Evolutionary conservation across 768 basidiomycete genomes (phyloP).

Genomic region (Leccinellum luteum): DNA sequence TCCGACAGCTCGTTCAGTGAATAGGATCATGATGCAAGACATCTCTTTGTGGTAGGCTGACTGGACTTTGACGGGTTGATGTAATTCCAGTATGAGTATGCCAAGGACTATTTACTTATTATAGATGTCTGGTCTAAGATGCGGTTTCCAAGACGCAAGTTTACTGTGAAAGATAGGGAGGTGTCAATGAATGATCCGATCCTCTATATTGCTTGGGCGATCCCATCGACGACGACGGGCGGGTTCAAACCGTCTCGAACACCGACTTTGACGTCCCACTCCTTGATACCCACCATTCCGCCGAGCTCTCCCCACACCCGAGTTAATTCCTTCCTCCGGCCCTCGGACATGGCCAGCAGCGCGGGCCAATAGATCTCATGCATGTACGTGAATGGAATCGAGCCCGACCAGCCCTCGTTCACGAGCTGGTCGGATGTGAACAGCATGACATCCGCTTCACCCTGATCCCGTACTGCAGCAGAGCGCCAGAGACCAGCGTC

Average conservation of each 20-base stretch:
- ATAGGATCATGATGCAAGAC: background rate
- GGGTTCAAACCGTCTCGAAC: conserved; percentile 15
- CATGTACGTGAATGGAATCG: conserved; percentile 62
- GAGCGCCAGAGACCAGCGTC: conserved; percentile 27
- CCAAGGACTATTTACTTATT: background rate
- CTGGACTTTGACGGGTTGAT: no score
- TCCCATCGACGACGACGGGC: background rate
- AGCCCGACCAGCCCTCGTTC: conserved; percentile 68
- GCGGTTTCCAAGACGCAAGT: background rate
- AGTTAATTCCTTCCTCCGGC: conserved; percentile 47
- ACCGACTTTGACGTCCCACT: conserved; percentile 70
- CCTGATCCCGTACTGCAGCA: conserved; percentile 20
- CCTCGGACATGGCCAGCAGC: conserved; percentile 53
- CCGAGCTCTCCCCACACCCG: conserved; percentile 69
- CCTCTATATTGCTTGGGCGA: conserved; percentile 11
- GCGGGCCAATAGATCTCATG: conserved; percentile 77
- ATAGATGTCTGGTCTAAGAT: background rate
- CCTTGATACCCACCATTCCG: conserved; percentile 65
- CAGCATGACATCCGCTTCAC: conserved; percentile 30
- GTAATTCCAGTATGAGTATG: background rate
- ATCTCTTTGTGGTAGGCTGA: no score
- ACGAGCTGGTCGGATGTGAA: conserved; percentile 72
- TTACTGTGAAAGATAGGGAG: background rate
- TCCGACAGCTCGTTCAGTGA: no score
- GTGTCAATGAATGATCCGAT: background rate